Percentiles rank a stretch among this genome's conserved stretches.
phyloP scores from a whole-genome alignment of 306 rosid genomes.

The Begonia loranthoides region DNA sequence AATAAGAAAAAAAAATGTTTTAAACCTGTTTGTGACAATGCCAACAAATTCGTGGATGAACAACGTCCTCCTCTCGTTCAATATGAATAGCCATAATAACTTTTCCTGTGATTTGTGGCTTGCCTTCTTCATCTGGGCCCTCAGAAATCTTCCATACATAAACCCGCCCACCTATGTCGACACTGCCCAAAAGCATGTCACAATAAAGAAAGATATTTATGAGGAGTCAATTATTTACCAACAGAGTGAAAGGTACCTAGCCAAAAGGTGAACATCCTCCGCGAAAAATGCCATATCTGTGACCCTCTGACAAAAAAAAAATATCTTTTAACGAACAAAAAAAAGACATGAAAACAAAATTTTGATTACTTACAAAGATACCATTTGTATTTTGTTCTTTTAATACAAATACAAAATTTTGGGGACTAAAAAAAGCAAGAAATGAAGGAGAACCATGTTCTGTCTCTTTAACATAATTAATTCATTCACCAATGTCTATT shows the following conservation, averaged over 20 bases:
- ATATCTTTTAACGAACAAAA: neutral
- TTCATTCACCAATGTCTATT: no score
- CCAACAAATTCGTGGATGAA: conserved; percentile 93
- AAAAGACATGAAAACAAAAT: no score
- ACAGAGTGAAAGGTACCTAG: conserved; percentile 51
- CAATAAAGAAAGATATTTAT: conserved; percentile 4
- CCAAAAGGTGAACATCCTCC: conserved; percentile 97
- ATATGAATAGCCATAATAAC: conserved; percentile 67
- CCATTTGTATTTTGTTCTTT: no score
- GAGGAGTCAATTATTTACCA: neutral
- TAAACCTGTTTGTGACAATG: conserved; percentile 91
- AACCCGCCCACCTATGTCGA: conserved; percentile 79
- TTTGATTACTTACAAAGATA: no score
- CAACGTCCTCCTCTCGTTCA: conserved; percentile 62
- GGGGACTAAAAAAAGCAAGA: no score
- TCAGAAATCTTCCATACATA: conserved; percentile 92
- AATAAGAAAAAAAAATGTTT: no score
- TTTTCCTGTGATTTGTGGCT: conserved; percentile 76
- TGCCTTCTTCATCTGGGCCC: conserved; percentile 92
- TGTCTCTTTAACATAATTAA: no score
- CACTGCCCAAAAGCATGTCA: conserved; percentile 46
- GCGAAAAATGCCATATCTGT: conserved; percentile 98
- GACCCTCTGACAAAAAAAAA: conserved; percentile 66
- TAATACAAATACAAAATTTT: no score
- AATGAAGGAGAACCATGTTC: no score